Evolutionary conservation across 148 eudicot genomes (phyloP), one percentile per base, ranked within the genome.

Genomic region (Fagopyrum esculentum): DNA sequence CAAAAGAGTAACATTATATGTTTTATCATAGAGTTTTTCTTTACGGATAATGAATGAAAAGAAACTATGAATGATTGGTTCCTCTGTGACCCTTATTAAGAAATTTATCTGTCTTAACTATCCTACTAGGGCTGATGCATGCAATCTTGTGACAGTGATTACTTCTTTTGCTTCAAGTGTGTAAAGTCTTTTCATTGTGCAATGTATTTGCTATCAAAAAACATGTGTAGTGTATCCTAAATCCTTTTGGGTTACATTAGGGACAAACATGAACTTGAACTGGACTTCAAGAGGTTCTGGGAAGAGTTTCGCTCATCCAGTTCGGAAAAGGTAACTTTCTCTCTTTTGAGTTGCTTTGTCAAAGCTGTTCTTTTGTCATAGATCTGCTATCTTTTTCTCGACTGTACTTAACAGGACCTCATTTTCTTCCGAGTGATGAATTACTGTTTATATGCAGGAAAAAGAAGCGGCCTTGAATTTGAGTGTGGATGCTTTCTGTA

Each of bases 251-350:
- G 13, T 77, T 61, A 26, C 69, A 76, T 66, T 87, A 92, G 98
- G 81, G 89, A 88, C 81, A 90, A 83, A 80, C 83, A 90, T 87
- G 97, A 96, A 78, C 76, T 96, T 84, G 99, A 96, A 81, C 80
- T 86, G 89, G 98, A 90, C 83, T 96, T 96, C 80, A 96, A 87
- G 88, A 92, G 94, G 85, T 84, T 84, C 66, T 96, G 99, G 99
- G 99, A 96, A 80, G 97, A 90, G 76, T 96, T 96, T 71, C 94
- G 98, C 68, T 88, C 97, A 66, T 96, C 98, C 74, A 89, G 86
- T 83, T 89, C 91, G 75, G 99, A 96, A 83, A 96, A 92, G 93
- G 99, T 90, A 77, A 44, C 17, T 71, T 49, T 50, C 54, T 77
- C n/a, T 74, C 45, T 59, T 45, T 46, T 59, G 56, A 13, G 22